A percentile compares a stretch with the other conserved stretches of the same genome.
Conservation (phyloP, 1,284 basidiomycete species). For the Leccinum proliferum region DNA sequence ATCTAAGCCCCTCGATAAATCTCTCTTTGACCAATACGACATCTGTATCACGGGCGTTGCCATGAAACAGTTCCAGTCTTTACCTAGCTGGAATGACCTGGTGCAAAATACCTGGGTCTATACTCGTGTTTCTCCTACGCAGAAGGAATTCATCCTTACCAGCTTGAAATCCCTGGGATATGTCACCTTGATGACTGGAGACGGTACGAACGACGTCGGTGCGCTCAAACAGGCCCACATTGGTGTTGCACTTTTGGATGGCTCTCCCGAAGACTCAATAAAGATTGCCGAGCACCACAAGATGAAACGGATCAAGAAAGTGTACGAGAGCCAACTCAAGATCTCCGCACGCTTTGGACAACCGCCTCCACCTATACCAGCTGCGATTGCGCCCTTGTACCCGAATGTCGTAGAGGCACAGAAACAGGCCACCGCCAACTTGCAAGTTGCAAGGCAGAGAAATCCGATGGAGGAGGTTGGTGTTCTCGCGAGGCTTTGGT, state of each 20-base stretch:
- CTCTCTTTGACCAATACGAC: constrained; percentile 82
- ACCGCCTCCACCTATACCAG: constrained; percentile 85
- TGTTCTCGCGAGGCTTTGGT: background rate
- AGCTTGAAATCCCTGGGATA: constrained; percentile 86
- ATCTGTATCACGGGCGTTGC: constrained; percentile 93
- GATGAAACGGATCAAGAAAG: constrained; percentile 87
- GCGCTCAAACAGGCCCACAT: constrained; percentile 96
- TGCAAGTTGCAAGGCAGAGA: constrained; percentile 61
- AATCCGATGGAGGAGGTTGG: constrained; percentile 89
- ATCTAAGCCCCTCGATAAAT: constrained; percentile 65
- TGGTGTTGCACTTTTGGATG: constrained; percentile 89
- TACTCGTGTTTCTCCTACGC: constrained; percentile 90
- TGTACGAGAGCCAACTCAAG: constrained; percentile 91
- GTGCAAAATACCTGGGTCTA: constrained; percentile 96
- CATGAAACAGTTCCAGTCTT: constrained; percentile 72
- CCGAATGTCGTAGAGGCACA: constrained; percentile 92
- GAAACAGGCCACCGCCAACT: constrained; percentile 63
- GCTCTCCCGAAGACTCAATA: constrained; percentile 84
- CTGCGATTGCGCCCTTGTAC: constrained; percentile 76
- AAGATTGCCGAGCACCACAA: constrained; percentile 91
- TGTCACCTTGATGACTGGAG: constrained; percentile 92
- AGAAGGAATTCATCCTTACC: constrained; percentile 92
- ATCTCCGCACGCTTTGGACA: constrained; percentile 88
- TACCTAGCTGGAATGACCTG: constrained; percentile 66
- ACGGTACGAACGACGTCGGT: constrained; percentile 96